A percentile compares a stretch with the other conserved stretches of the same genome.
Conservation (phyloP, 208 protist genomes). For the Entamoeba invadens region DNA sequence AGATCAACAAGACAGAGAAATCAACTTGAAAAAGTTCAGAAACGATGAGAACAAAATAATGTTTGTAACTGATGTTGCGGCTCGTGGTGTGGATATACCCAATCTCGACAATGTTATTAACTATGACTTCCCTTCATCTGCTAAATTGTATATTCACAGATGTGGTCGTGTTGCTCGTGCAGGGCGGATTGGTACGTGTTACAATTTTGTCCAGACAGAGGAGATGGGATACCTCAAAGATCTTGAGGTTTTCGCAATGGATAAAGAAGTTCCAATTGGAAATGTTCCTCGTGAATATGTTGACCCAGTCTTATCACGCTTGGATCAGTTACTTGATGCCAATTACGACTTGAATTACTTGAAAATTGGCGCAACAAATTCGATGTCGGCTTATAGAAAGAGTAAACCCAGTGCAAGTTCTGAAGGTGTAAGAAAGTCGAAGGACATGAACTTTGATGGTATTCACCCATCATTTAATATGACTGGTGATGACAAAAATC, state of each 20-base stretch:
- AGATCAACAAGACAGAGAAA: slow-evolving; percentile 75
- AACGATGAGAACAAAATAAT: slow-evolving; percentile 52
- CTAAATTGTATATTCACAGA: slow-evolving; percentile 77
- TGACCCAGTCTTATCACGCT: not conserved
- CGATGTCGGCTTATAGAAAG: not conserved
- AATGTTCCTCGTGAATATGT: not conserved
- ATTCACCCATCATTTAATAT: not conserved
- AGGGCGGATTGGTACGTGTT: slow-evolving; percentile 42
- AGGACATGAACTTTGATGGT: not conserved
- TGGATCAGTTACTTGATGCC: not conserved
- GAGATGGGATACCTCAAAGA: not conserved
- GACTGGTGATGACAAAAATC: not conserved
- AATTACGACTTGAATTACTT: not conserved
- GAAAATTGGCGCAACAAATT: not conserved
- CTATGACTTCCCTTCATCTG: slow-evolving; percentile 84
- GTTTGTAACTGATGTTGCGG: slow-evolving; percentile 95
- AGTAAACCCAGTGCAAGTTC: not conserved
- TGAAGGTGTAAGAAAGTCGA: not conserved
- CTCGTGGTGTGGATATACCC: slow-evolving; percentile 92
- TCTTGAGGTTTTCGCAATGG: not conserved
- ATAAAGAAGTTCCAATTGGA: not conserved
- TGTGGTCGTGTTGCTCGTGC: slow-evolving; percentile 93
- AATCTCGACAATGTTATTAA: slow-evolving; percentile 96
- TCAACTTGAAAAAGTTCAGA: slow-evolving; percentile 73
- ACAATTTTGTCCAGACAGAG: not conserved